phyloP scores from a whole-genome alignment of 495 filamentous ascomycete species.

The Collariella sp. region DNA sequence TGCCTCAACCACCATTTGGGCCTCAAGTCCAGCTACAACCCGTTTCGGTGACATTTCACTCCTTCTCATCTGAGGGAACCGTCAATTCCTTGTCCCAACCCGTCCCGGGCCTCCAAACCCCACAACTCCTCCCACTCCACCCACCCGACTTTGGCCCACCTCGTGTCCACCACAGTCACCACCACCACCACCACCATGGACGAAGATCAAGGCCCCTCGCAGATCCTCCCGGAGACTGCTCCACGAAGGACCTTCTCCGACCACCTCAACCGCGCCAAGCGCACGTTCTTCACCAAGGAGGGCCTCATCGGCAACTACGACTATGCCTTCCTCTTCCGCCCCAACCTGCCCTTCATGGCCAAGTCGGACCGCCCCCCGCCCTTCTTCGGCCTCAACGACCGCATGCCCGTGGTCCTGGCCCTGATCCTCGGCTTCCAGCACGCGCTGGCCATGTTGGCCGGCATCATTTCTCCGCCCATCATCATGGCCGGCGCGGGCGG shows the following conservation, averaged over 20 bases:
- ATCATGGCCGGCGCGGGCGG: slow-evolving; percentile 56
- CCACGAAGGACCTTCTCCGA: slow-evolving; percentile 27
- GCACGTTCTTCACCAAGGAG: slow-evolving; percentile 46
- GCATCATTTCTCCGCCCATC: slow-evolving; percentile 69
- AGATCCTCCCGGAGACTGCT: slow-evolving; percentile 30
- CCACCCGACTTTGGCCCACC: background rate
- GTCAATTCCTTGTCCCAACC: no score
- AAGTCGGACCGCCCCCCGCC: slow-evolving; percentile 55
- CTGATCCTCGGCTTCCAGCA: slow-evolving; percentile 47
- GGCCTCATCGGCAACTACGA: slow-evolving; percentile 81
- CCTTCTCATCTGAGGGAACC: no score
- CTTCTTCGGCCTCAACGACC: slow-evolving; percentile 83
- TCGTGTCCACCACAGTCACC: background rate
- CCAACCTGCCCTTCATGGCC: slow-evolving; percentile 76
- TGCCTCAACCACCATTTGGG: no score
- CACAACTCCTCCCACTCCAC: background rate
- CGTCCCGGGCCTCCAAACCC: no score
- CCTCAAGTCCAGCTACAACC: no score
- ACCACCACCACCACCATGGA: slow-evolving; percentile 27
- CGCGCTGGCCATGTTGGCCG: slow-evolving; percentile 46
- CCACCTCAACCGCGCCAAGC: slow-evolving; percentile 23
- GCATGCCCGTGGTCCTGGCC: slow-evolving; percentile 70
- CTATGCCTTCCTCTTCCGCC: slow-evolving; percentile 63
- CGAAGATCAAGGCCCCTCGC: slow-evolving; percentile 39
- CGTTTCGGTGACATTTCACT: no score